phyloP scores from a whole-genome alignment of 140 eudicot genomes.

The Senecio squalidus region DNA sequence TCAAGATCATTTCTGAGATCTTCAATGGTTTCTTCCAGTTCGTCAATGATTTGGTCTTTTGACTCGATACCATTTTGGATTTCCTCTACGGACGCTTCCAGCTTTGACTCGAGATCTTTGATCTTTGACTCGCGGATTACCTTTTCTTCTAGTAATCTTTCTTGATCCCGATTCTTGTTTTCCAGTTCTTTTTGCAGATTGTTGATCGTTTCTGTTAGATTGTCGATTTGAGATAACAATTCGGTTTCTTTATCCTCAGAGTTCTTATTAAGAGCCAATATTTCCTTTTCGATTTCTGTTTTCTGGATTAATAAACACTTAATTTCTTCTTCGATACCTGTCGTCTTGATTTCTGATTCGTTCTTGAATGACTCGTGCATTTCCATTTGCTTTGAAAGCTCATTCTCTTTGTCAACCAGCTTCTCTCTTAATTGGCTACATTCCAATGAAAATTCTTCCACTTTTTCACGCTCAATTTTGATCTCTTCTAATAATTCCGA shows the following conservation, averaged over 20 bases:
- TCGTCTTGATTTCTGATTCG: background rate
- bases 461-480: too few relatives aligned
- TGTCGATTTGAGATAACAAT: background rate
- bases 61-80: slow-evolving; percentile 38
- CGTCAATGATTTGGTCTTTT: slow-evolving; percentile 33
- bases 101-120: slow-evolving; percentile 31
- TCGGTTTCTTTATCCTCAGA: slow-evolving; percentile 20
- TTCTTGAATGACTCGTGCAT: slow-evolving; percentile 39
- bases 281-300: slow-evolving; percentile 48
- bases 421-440: slow-evolving; percentile 38
- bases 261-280: slow-evolving; percentile 47
- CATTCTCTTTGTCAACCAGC: slow-evolving; percentile 35
- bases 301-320: slow-evolving; percentile 32
- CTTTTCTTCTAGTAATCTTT: slow-evolving; percentile 32
- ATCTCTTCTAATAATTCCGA: too few relatives aligned
- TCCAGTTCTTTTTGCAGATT: slow-evolving; percentile 35
- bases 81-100: slow-evolving; percentile 29
- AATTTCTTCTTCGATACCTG: slow-evolving; percentile 32
- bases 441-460: too few relatives aligned
- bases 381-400: slow-evolving; percentile 32
- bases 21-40: slow-evolving; percentile 59
- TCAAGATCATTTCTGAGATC: slow-evolving; percentile 68
- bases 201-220: slow-evolving; percentile 3
- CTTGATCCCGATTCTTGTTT: slow-evolving; percentile 26
- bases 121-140: slow-evolving; percentile 18